phyloP scores from a whole-genome alignment of 2,329 filamentous ascomycete genomes.

The Trichoderma polysporum region DNA sequence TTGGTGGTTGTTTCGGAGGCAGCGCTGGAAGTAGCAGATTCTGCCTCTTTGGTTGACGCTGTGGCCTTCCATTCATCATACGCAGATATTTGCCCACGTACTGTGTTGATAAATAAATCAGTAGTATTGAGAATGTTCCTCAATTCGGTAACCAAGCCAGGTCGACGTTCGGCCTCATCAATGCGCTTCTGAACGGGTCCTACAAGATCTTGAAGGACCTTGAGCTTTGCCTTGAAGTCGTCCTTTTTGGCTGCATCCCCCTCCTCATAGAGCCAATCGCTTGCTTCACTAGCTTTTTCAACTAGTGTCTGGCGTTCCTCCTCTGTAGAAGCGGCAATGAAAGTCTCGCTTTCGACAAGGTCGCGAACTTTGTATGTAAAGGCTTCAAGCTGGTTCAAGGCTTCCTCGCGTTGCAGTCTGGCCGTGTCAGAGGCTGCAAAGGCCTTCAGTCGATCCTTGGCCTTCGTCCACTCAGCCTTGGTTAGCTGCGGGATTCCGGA shows the following conservation, averaged over 20 bases:
- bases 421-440: conserved; percentile 85
- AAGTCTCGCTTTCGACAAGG: conserved; percentile 73
- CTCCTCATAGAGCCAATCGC: conserved; percentile 90
- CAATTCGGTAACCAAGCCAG: conserved; percentile 65
- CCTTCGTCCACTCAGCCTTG: conserved; percentile 48
- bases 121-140: conserved; percentile 71
- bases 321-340: conserved; percentile 68
- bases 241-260: conserved; percentile 73
- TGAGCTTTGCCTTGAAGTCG: conserved; percentile 72
- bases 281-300: conserved; percentile 64
- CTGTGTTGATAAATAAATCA: conserved; percentile 65
- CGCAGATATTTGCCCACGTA: conserved; percentile 68
- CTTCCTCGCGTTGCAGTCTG: conserved; percentile 76
- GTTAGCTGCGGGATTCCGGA: conserved; percentile 50
- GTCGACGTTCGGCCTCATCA: conserved; percentile 69
- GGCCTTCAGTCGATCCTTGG: conserved; percentile 71
- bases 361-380: conserved; percentile 90
- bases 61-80: conserved; percentile 62
- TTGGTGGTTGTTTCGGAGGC: conserved; percentile 50
- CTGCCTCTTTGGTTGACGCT: conserved; percentile 43
- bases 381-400: conserved; percentile 86
- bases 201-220: conserved; percentile 74
- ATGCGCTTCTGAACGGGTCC: conserved; percentile 74
- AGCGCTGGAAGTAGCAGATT: conserved; percentile 44
- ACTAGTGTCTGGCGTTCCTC: conserved; percentile 67